Evolutionary conservation across 257 asterid species (phyloP).

Genomic region (Solanum stenotomum): DNA sequence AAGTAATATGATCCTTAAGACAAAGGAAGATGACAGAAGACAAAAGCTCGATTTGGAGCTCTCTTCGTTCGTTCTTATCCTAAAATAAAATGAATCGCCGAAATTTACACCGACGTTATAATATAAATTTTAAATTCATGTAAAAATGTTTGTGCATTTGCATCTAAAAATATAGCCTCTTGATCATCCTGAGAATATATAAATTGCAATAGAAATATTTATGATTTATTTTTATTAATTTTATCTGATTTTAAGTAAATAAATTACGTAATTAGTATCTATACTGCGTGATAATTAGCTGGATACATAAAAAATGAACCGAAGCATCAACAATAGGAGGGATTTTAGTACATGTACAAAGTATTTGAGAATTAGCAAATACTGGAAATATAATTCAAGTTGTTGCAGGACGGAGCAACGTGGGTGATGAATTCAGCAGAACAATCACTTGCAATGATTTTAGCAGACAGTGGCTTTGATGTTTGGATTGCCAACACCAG

Average conservation of each 20-base stretch:
- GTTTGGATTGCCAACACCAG: conserved; percentile 27
- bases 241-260: too few species aligned
- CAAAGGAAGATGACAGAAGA: neutral
- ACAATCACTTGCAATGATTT: conserved; percentile 13
- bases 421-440: conserved; percentile 19
- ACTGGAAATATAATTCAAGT: neutral
- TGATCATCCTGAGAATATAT: too few species aligned
- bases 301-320: too few species aligned
- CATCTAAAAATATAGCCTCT: neutral
- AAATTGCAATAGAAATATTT: too few species aligned
- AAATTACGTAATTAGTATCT: too few species aligned
- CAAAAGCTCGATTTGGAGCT: neutral
- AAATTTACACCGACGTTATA: neutral
- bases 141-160: neutral
- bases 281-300: too few species aligned
- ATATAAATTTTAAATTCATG: too few species aligned
- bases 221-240: neutral
- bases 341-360: neutral
- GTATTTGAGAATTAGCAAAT: neutral
- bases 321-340: too few species aligned
- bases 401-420: conserved; percentile 18
- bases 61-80: neutral
- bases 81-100: neutral
- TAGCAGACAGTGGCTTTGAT: conserved; percentile 26
- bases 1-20: too few species aligned